Percentiles rank a stretch among this genome's conserved stretches.
These are phyloP conservation scores for Aureobasidium sp. DNA, from an alignment of 2,329 filamentous ascomycete genomes.

Conservation along the genomic window DNA sequence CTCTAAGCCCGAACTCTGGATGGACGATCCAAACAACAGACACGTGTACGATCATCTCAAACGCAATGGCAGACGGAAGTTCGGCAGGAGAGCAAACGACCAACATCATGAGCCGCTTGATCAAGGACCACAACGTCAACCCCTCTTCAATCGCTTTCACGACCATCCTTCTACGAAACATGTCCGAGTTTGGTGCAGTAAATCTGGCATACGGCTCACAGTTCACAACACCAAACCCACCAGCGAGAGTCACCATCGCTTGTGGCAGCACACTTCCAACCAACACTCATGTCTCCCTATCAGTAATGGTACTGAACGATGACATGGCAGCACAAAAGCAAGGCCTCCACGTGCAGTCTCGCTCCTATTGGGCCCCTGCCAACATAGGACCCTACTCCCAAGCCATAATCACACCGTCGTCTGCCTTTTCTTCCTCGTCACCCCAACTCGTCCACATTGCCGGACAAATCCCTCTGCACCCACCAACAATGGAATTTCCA, in stretches of 20 bases:
- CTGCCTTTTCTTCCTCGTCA: conserved; percentile 2
- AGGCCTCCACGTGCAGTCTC: conserved; percentile 80
- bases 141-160: conserved; percentile 34
- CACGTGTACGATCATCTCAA: conserved; percentile 24
- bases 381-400: conserved; percentile 98
- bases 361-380: conserved; percentile 95
- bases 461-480: conserved; percentile 84
- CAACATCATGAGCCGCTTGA: conserved; percentile 33
- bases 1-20: neutral
- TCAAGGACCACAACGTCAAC: conserved; percentile 22
- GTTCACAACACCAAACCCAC: conserved; percentile 73
- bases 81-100: conserved; percentile 35
- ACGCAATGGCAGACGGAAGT: conserved; percentile 27
- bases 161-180: conserved; percentile 66
- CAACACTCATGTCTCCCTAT: conserved; percentile 55
- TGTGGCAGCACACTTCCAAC: conserved; percentile 61
- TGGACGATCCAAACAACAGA: neutral
- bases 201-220: conserved; percentile 70
- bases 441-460: conserved; percentile 58
- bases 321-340: conserved; percentile 22
- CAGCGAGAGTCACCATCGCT: conserved; percentile 75
- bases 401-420: conserved; percentile 54
- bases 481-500: conserved; percentile 64
- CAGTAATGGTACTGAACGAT: conserved; percentile 39
- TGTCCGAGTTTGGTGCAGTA: conserved; percentile 69